Base-by-base conservation (phyloP, 148 eudicot species). In the Oxyria digyna region DNA sequence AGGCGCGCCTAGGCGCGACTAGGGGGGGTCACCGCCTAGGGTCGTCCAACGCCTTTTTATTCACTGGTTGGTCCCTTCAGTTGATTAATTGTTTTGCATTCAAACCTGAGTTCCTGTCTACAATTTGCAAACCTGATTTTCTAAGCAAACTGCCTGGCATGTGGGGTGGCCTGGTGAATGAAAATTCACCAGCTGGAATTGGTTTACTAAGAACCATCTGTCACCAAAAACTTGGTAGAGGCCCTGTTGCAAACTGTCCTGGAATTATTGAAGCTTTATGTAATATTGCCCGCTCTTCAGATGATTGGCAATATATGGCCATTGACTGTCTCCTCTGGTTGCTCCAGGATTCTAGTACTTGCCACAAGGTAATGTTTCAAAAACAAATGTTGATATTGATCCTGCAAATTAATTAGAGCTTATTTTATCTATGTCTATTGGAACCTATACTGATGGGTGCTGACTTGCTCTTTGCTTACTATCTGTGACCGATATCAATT, bases 161-260 rank as follows among this genome's bases (percentile, higher is more conserved):
- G 99, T 94, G 99, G 99, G 99, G 99, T 46, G 99, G 99, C 33
- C 91, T 94, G 41, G 99, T 88, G 27, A 94, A 91, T 82, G 97
- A 91, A 78, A 87, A 85, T 67, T 91, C 99, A 15, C 97, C 97
- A 7, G 99, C 97, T 69, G 99, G 99, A 29, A 91, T 94, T 73
- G 99, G 97, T 48, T 81, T 94, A 41, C 71, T 94, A 70, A 77
- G 97, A 62, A 94, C 97, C 52, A 90, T 94, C 46, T 94, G 99
- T 82, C 93, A 88, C 75, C 97, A 91, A 75, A 94, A 87, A 82
- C 77, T 72, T 70, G 97, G 99, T 59, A 79, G 95, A 84, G 96
- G 96, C 65, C 97, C 97, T 45, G 97, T 91, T 67, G 89, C 97
- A 42, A 83, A 81, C 70, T 94, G 89, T 71, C 84, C 92, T 67